phyloP scores from a whole-genome alignment of 169 alveolate species.

The Plasmodium vinckei region DNA sequence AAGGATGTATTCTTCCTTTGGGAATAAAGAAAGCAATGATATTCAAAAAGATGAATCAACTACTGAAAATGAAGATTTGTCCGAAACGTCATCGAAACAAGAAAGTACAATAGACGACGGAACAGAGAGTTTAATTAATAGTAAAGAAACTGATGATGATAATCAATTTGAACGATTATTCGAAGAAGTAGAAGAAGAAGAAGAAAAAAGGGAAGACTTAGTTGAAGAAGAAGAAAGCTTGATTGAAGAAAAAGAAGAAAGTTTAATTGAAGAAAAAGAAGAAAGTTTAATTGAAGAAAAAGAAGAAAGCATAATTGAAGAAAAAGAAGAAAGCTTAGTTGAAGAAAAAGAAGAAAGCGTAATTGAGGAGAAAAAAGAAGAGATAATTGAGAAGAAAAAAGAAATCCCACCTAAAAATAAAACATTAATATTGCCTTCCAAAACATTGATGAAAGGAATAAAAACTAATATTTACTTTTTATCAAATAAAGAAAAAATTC shows the following conservation, averaged over 20 bases:
- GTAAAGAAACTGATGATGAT: no score
- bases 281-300: slow-evolving; percentile 4
- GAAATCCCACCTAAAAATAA: slow-evolving; percentile 8
- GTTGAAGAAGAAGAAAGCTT: slow-evolving; percentile 10
- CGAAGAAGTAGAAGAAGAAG: background rate
- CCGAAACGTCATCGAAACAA: no score
- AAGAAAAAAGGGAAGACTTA: background rate
- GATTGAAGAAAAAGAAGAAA: slow-evolving; percentile 1
- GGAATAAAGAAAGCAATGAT: no score
- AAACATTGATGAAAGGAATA: slow-evolving; percentile 59
- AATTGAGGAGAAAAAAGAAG: slow-evolving; percentile 1
- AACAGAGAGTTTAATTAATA: no score
- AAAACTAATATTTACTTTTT: slow-evolving; percentile 53
- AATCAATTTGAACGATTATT: no score
- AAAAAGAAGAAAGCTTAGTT: background rate
- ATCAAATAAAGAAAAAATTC: slow-evolving; percentile 50
- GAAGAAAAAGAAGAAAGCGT: slow-evolving; percentile 1
- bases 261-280: background rate
- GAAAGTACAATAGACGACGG: no score
- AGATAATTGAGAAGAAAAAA: slow-evolving; percentile 11
- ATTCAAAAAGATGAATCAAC: no score
- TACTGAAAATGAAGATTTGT: no score
- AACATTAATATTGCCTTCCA: slow-evolving; percentile 47
- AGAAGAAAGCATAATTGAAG: slow-evolving; percentile 1
- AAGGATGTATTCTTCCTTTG: no score